A percentile compares a stretch with the other conserved stretches of the same genome.
phyloP scores from a whole-genome alignment of 2,329 filamentous ascomycete species.

The Beauveria medogensis region DNA sequence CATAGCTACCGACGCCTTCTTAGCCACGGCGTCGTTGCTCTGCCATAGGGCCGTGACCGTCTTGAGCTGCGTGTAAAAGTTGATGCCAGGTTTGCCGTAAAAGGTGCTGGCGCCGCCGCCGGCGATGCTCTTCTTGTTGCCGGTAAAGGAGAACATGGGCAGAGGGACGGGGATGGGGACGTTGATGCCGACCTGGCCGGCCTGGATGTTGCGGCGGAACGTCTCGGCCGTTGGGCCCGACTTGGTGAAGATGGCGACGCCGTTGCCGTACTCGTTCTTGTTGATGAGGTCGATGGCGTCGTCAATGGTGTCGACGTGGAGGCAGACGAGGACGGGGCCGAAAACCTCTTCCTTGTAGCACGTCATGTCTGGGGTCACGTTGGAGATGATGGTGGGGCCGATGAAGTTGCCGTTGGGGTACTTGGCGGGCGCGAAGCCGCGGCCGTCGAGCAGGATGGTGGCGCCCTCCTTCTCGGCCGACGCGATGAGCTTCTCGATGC shows the following conservation, averaged over 20 bases:
- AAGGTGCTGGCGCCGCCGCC: slow-evolving; percentile 90
- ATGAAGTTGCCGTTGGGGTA: slow-evolving; percentile 84
- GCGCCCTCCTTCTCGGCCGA: slow-evolving; percentile 75
- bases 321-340: slow-evolving; percentile 73
- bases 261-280: slow-evolving; percentile 79
- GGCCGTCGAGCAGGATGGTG: slow-evolving; percentile 72
- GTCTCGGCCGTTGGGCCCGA: slow-evolving; percentile 68
- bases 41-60: slow-evolving; percentile 93
- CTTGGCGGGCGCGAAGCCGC: slow-evolving; percentile 65
- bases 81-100: slow-evolving; percentile 85
- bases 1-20: slow-evolving; percentile 85
- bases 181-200: slow-evolving; percentile 80
- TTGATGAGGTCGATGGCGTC: slow-evolving; percentile 78
- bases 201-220: slow-evolving; percentile 76
- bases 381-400: slow-evolving; percentile 73
- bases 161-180: slow-evolving; percentile 68
- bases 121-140: slow-evolving; percentile 83
- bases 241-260: slow-evolving; percentile 75
- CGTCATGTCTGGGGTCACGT: slow-evolving; percentile 72
- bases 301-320: slow-evolving; percentile 70
- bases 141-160: slow-evolving; percentile 66
- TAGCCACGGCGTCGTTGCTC: slow-evolving; percentile 72
- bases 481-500: slow-evolving; percentile 68
- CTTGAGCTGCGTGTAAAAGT: slow-evolving; percentile 97
- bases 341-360: slow-evolving; percentile 86